Base-by-base conservation (phyloP, 345 rosid species). In the Linum lewisii region DNA sequence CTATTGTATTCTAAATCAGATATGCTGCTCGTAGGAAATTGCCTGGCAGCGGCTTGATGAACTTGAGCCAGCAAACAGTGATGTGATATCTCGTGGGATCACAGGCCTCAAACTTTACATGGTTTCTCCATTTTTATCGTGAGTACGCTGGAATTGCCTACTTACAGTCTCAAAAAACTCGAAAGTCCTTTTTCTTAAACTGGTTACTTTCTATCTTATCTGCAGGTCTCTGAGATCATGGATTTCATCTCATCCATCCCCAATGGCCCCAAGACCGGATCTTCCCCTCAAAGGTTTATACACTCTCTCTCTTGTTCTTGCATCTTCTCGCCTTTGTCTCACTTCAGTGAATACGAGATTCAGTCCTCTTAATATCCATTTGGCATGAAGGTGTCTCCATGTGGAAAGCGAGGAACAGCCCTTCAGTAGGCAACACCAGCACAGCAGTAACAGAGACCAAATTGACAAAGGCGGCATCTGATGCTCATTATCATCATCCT, bases 61-160 rank as follows among this genome's bases (percentile, higher is more conserved):
- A 21, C 95, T 94, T 73, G 85, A 69, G 63, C 85, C 95, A 25
- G 87, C 82, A 69, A 85, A 72, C 65, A 76, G 73, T 53, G 84
- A 79, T 57, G 96, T 94, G 44, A 89, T 94, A 77, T 82, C 97
- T 66, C 99, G 82, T 62, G 81, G 96, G 63, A 68, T 76, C 67
- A 77, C 88, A 51, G 97, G 95, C 69, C 83, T 87, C 52, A 94
- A 90, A 84, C 83, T 94, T 64, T 94, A 94, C 67, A 94, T 94
- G 99, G 96, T 90, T 65, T 79, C 99, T 29, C 99, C 96, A 16
- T 90, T 94, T 73, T 78, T 94, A 69, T 68, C 38, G 99, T 94
- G 71, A 79, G 96, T 82, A 52, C 55, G 63, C 29, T 44, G 36
- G 42, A 23, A 5, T 22, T 37, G 19, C 16, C 15, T 42, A 16